These are phyloP conservation scores for Daldinia vernicosa DNA, from an alignment of 495 filamentous ascomycete genomes.

Conservation along the genomic window DNA sequence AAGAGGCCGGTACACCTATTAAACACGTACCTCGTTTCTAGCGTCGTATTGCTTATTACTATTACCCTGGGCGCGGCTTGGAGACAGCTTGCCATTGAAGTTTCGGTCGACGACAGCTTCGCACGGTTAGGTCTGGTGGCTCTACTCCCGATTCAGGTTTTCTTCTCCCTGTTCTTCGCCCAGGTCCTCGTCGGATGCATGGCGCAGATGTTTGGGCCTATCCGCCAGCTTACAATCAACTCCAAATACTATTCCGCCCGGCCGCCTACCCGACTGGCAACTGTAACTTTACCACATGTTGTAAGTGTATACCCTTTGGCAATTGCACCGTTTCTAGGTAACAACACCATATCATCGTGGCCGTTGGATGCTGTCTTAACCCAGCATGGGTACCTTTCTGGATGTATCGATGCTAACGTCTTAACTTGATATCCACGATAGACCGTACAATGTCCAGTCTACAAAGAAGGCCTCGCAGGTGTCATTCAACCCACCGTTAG, in stretches of 20 bases:
- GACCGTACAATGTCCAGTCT: constrained; percentile 77
- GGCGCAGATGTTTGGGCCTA: constrained; percentile 77
- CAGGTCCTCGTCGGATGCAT: constrained; percentile 79
- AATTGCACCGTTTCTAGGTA: too few relatives aligned
- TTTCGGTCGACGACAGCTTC: constrained; percentile 68
- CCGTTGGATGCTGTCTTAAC: not conserved
- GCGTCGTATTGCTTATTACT: constrained; percentile 70
- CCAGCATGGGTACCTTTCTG: not conserved
- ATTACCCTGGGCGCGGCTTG: constrained; percentile 72
- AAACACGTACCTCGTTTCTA: constrained; percentile 71
- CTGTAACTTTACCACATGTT: constrained; percentile 67
- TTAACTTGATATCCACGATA: constrained; percentile 11
- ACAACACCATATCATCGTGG: not conserved
- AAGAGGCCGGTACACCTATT: constrained; percentile 70
- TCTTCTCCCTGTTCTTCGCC: constrained; percentile 81
- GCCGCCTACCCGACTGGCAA: constrained; percentile 65
- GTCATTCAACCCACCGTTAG: constrained; percentile 75
- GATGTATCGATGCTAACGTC: not conserved
- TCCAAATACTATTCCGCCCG: constrained; percentile 80
- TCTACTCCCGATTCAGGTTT: constrained; percentile 74
- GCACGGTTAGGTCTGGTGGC: constrained; percentile 68
- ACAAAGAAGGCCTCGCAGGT: constrained; percentile 72
- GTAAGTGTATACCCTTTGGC: constrained; percentile 22
- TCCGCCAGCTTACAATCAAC: constrained; percentile 74
- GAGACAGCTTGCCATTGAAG: constrained; percentile 72